Evolutionary conservation across 164 flowering plant genomes (phyloP), one percentile per base, ranked within the genome.

Genomic region (Protea cynaroides): DNA sequence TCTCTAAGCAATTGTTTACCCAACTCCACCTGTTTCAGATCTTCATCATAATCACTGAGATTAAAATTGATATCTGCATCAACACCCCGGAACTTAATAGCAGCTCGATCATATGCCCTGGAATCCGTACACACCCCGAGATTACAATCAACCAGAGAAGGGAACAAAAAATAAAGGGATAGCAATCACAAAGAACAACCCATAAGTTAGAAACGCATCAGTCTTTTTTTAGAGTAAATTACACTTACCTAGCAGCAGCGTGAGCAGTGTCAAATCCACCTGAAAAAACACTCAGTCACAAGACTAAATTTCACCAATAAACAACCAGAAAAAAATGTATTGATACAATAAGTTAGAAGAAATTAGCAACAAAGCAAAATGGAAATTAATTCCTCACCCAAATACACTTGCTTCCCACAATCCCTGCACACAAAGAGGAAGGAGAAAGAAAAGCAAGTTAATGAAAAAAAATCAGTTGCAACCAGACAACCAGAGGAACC

Each of bases 101-200:
- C 96, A 36, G 96, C 96, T 37, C 96, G 86, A 82, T 92, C 98
- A 69, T 92, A 92, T 0, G 96, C 98, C 70, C 98, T 92, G 79
- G 58, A 67, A 59, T 59, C 40, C n/a, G n/a, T 9, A 46, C 50
- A 61, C 62, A 38, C 29, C 36, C 65, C n/a, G n/a, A 70, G 52
- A 18, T 46, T 51, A 19, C 38, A 29, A 29, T 17, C 51, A 19
- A 25, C 29, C 23, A 62, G 7, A 19, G 2, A 12, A 44, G 11
- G 11, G 12, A 29, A 29, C 49, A 11, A 44, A 44, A 44, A 17
- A 10, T 17, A n/a, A 22, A 56, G 8, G 51, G 9, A 37, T 43
- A 52, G 14, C 8, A n/a, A 58, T 5, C 34, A 22, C 29, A 37
- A 22, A 25, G 37, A 29, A 40, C 46, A 40, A 12, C 46, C 46